phyloP scores from a whole-genome alignment of 495 filamentous ascomycete genomes.

The Chaetomium fimeti region DNA sequence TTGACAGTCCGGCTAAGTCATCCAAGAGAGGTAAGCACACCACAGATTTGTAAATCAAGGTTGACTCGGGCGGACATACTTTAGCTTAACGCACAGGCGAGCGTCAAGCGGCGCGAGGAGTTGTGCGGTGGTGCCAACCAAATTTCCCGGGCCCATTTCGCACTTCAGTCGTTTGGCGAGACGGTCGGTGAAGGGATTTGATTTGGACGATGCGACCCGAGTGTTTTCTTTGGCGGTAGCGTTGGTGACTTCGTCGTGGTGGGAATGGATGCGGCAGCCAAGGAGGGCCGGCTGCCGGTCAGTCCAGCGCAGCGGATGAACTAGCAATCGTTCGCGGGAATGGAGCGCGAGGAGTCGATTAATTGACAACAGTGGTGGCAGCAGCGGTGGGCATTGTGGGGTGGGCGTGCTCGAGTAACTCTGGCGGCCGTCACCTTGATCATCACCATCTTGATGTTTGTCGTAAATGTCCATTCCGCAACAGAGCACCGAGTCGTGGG shows the following conservation, averaged over 20 bases:
- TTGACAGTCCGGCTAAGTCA: not conserved
- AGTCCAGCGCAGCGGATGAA: slow-evolving; percentile 9
- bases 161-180: not conserved
- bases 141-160: not conserved
- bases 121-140: not conserved
- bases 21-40: not conserved
- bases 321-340: slow-evolving; percentile 7
- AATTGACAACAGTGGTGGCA: not conserved
- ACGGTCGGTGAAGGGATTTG: not conserved
- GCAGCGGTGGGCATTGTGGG: not conserved
- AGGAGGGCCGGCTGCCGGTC: not conserved
- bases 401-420: not conserved
- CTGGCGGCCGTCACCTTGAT: not conserved
- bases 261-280: not conserved
- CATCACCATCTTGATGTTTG: too few relatives aligned
- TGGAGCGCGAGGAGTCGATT: not conserved
- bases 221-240: not conserved
- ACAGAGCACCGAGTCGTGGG: too few relatives aligned
- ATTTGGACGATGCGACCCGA: not conserved
- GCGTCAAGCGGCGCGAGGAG: not conserved
- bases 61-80: slow-evolving; percentile 1
- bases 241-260: not conserved
- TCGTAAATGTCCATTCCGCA: too few relatives aligned
- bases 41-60: too few relatives aligned
- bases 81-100: not conserved